Conservation (phyloP, 2,329 filamentous ascomycete genomes). For the Ustulina deusta region DNA sequence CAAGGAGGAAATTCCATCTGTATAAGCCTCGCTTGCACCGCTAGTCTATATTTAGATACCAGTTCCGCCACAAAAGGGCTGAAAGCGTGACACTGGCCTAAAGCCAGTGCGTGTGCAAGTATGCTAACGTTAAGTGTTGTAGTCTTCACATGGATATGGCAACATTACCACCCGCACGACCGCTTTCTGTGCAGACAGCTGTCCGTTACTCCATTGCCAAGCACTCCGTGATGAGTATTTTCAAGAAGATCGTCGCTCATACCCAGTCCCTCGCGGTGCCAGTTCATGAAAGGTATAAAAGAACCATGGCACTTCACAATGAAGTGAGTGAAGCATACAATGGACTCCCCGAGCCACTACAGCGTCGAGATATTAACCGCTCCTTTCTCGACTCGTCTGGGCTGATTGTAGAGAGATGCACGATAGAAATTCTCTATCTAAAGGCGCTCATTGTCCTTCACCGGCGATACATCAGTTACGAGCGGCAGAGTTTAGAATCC, state of each 20-base stretch:
- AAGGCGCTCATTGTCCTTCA: slow-evolving; percentile 53
- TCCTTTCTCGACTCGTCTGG: slow-evolving; percentile 47
- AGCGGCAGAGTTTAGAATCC: slow-evolving; percentile 33
- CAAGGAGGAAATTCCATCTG: too few species aligned
- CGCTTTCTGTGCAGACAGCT: slow-evolving; percentile 35
- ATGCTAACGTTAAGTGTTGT: neutral
- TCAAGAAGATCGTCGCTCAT: slow-evolving; percentile 30
- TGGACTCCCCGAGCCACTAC: slow-evolving; percentile 44
- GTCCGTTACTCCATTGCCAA: slow-evolving; percentile 27
- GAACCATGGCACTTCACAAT: slow-evolving; percentile 41
- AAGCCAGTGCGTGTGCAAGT: too few species aligned
- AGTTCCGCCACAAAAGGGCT: too few species aligned
- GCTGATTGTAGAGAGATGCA: slow-evolving; percentile 46
- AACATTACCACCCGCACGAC: slow-evolving; percentile 50
- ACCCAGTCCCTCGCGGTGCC: slow-evolving; percentile 23
- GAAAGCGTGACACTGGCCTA: too few species aligned
- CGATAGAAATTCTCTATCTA: slow-evolving; percentile 50
- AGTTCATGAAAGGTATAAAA: slow-evolving; percentile 10
- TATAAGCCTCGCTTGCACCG: too few species aligned
- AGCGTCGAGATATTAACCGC: slow-evolving; percentile 43
- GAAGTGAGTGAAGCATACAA: slow-evolving; percentile 42
- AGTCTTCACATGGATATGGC: slow-evolving; percentile 49
- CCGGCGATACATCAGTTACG: slow-evolving; percentile 45
- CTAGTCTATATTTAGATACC: too few species aligned
- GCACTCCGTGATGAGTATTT: slow-evolving; percentile 21